A percentile compares a stretch with the other conserved stretches of the same genome.
Conservation (phyloP, 371 early-diverging fungal genomes). For the Mucor piriformis region DNA sequence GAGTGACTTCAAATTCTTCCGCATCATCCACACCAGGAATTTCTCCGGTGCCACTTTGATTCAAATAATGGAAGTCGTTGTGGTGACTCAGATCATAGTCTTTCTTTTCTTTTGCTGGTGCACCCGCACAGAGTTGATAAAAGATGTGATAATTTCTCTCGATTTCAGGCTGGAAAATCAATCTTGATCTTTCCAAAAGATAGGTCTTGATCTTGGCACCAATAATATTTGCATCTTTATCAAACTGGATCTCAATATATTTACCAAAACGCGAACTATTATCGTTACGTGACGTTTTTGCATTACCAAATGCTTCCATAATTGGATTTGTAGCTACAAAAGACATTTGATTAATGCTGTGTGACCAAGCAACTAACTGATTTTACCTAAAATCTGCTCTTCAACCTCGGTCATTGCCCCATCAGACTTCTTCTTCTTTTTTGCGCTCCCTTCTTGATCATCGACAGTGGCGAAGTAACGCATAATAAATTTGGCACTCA, state of each 20-base stretch:
- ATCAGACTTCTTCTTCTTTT: slow-evolving; percentile 34
- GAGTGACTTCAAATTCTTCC: slow-evolving; percentile 87
- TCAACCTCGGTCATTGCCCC: slow-evolving; percentile 78
- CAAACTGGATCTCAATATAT: slow-evolving; percentile 94
- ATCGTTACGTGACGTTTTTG: slow-evolving; percentile 98
- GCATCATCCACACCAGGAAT: slow-evolving; percentile 91
- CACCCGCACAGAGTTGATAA: slow-evolving; percentile 95
- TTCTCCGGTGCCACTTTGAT: slow-evolving; percentile 79
- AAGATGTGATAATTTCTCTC: slow-evolving; percentile 99
- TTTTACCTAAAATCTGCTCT: slow-evolving; percentile 72
- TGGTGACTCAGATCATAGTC: slow-evolving; percentile 76
- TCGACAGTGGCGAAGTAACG: slow-evolving; percentile 96
- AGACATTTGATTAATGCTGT: slow-evolving; percentile 6
- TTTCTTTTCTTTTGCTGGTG: slow-evolving; percentile 79
- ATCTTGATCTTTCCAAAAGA: slow-evolving; percentile 95
- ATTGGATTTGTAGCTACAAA: slow-evolving; percentile 93
- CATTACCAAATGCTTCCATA: slow-evolving; percentile 99
- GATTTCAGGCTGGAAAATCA: slow-evolving; percentile 89
- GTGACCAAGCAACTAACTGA: neutral
- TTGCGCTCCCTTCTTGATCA: slow-evolving; percentile 55
- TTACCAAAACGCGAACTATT: slow-evolving; percentile 99
- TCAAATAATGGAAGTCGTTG: slow-evolving; percentile 81
- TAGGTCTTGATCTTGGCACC: slow-evolving; percentile 98
- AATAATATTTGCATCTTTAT: slow-evolving; percentile 79
- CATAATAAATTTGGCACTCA: slow-evolving; percentile 96